These are phyloP conservation scores for Lumnitzera racemosa DNA, from an alignment of 345 rosid genomes.

Conservation along the genomic window DNA sequence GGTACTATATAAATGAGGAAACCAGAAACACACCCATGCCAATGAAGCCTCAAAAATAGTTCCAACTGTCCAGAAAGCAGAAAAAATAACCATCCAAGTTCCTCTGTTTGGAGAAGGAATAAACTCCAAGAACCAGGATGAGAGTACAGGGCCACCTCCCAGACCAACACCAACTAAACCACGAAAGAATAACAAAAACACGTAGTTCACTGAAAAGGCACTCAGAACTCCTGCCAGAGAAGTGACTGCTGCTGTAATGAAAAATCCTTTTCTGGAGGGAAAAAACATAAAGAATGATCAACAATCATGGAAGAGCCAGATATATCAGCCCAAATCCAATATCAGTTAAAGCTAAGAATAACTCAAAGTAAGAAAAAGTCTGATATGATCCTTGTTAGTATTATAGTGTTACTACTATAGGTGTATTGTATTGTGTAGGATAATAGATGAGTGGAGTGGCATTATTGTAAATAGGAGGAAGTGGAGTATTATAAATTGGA, in stretches of 20 bases:
- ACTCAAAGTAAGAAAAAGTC: too few relatives aligned
- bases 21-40: slow-evolving; percentile 61
- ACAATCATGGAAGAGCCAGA: too few relatives aligned
- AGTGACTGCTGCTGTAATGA: slow-evolving; percentile 71
- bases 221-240: slow-evolving; percentile 74
- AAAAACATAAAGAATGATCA: slow-evolving; percentile 7
- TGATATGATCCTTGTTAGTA: too few relatives aligned
- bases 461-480: too few relatives aligned
- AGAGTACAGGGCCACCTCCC: slow-evolving; percentile 93
- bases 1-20: slow-evolving; percentile 2
- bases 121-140: slow-evolving; percentile 87
- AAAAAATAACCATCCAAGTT: slow-evolving; percentile 87
- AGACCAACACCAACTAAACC: slow-evolving; percentile 84
- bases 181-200: slow-evolving; percentile 44
- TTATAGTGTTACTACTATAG: too few relatives aligned
- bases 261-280: slow-evolving; percentile 70
- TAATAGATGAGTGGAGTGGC: too few relatives aligned
- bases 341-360: too few relatives aligned
- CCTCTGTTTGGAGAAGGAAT: slow-evolving; percentile 89
- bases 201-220: slow-evolving; percentile 66
- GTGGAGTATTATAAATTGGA: too few relatives aligned
- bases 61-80: slow-evolving; percentile 83
- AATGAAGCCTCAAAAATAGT: slow-evolving; percentile 70
- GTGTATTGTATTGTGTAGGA: too few relatives aligned
- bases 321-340: too few relatives aligned